Evolutionary conservation across 2,329 filamentous ascomycete genomes (phyloP).

Genomic region (Claviceps cyperi): DNA sequence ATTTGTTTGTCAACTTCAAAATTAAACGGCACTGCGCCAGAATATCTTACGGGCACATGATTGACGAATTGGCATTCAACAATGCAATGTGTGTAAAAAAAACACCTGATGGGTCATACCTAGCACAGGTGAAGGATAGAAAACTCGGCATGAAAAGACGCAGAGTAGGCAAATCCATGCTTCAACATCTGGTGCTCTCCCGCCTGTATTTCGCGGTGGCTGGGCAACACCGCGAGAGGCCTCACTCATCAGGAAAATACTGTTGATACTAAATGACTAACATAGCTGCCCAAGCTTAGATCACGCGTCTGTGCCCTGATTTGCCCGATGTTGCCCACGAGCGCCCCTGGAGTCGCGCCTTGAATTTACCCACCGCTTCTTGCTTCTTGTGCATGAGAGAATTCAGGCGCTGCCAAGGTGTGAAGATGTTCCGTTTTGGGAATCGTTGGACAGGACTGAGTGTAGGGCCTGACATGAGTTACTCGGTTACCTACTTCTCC

Average conservation of each 20-base stretch:
- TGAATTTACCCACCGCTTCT: background rate
- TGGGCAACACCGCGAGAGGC: background rate
- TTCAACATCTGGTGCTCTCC: background rate
- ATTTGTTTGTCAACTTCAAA: too few species aligned
- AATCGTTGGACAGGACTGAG: background rate
- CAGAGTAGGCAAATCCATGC: background rate
- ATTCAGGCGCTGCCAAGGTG: background rate
- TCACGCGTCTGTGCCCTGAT: background rate
- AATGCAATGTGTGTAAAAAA: too few species aligned
- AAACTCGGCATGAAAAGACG: background rate
- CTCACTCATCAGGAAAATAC: background rate
- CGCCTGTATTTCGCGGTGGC: background rate
- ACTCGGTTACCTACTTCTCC: background rate
- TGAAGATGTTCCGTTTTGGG: background rate
- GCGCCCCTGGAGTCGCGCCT: constrained; percentile 1
- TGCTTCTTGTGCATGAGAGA: background rate
- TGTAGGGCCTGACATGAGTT: background rate
- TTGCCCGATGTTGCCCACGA: constrained; percentile 1
- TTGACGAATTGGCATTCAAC: too few species aligned
- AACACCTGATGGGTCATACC: background rate
- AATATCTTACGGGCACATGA: too few species aligned
- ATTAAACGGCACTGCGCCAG: too few species aligned
- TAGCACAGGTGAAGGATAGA: background rate
- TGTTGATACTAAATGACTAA: background rate
- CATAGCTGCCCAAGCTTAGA: constrained; percentile 4